These are phyloP conservation scores for Hypholoma sublateritium DNA, from an alignment of 768 basidiomycete genomes.

Conservation along the genomic window DNA sequence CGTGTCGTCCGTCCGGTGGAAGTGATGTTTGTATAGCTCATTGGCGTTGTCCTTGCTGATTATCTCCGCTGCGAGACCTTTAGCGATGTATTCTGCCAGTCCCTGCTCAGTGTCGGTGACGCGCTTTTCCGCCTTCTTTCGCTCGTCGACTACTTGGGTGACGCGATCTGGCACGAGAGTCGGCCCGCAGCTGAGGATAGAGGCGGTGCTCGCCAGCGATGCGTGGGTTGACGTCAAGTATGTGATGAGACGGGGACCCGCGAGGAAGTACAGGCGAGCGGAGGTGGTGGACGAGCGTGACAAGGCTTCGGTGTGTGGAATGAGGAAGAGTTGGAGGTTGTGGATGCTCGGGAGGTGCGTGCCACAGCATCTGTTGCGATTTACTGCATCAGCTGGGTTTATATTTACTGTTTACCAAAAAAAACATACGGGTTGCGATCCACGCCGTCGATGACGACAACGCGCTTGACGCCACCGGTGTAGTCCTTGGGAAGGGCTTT, in stretches of 20 bases:
- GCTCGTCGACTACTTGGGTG: constrained; percentile 62
- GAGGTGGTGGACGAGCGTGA: constrained; percentile 61
- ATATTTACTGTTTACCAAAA: neutral
- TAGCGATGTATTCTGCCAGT: constrained; percentile 51
- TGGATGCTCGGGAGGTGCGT: constrained; percentile 82
- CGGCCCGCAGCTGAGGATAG: constrained; percentile 66
- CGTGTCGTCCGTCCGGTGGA: constrained; percentile 64
- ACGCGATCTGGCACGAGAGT: constrained; percentile 70
- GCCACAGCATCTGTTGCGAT: constrained; percentile 62
- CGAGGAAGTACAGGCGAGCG: constrained; percentile 76
- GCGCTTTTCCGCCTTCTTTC: constrained; percentile 66
- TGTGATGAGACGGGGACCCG: constrained; percentile 73
- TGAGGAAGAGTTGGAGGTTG: constrained; percentile 69
- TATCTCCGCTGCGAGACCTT: constrained; percentile 30
- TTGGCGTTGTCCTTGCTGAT: constrained; percentile 14
- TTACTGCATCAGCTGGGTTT: neutral
- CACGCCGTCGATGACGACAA: constrained; percentile 78
- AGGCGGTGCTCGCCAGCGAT: constrained; percentile 53
- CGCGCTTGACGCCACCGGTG: constrained; percentile 73
- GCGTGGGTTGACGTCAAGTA: constrained; percentile 61
- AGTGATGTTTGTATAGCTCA: constrained; percentile 41
- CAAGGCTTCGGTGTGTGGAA: constrained; percentile 68
- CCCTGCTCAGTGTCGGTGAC: constrained; percentile 69
- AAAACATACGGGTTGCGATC: constrained; percentile 73
- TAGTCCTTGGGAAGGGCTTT: constrained; percentile 72